Percentiles rank a stretch among this genome's conserved stretches.
phyloP scores from a whole-genome alignment of 768 basidiomycete genomes.

The Macrolepiota dolichaula region DNA sequence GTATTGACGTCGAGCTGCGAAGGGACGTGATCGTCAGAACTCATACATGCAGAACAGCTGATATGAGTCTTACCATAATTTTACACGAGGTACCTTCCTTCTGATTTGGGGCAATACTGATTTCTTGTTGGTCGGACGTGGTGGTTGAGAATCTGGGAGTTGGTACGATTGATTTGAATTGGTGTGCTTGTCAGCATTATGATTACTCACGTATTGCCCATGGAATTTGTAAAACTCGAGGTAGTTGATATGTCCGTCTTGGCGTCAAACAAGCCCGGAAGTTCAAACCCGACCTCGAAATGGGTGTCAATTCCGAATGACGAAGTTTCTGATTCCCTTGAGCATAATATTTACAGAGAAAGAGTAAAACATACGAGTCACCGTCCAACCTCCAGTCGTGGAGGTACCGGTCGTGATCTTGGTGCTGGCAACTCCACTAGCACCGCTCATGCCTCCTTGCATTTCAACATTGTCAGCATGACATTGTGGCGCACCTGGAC shows the following conservation, averaged over 20 bases:
- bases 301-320: not conserved
- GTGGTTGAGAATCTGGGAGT: not conserved
- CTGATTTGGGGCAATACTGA: not conserved
- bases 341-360: not conserved
- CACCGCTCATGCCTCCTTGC: not conserved
- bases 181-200: no score
- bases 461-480: not conserved
- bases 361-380: not conserved
- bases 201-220: not conserved
- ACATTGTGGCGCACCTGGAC: conserved; percentile 5
- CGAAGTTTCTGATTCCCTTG: not conserved
- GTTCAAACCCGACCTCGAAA: not conserved
- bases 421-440: not conserved
- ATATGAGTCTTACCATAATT: not conserved
- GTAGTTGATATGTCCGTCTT: not conserved
- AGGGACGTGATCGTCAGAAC: not conserved
- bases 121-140: not conserved
- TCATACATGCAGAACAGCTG: not conserved
- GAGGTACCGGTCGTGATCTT: not conserved
- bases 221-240: not conserved
- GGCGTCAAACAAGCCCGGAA: not conserved
- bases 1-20: conserved; percentile 4
- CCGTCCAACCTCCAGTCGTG: not conserved
- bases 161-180: not conserved
- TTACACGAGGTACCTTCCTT: not conserved